Evolutionary conservation across 2,329 filamentous ascomycete species (phyloP).

Genomic region (Diaporthe citrichinensis): DNA sequence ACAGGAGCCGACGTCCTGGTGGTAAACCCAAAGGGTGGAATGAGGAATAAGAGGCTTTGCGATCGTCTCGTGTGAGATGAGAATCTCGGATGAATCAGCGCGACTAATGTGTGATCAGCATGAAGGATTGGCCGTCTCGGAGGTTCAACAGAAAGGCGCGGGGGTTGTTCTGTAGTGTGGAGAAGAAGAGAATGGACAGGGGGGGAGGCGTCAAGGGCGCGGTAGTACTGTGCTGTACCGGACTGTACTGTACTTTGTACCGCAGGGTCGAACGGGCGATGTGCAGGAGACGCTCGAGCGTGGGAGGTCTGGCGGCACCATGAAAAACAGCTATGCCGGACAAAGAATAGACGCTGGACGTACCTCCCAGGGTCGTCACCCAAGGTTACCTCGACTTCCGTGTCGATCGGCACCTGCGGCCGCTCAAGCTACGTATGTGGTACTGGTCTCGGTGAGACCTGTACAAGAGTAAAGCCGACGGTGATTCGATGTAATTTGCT

Average conservation of each 20-base stretch:
- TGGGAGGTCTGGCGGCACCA: constrained; percentile 27
- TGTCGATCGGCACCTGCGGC: constrained; percentile 41
- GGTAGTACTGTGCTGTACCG: constrained; percentile 22
- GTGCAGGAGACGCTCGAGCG: constrained; percentile 12
- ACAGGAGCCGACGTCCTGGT: constrained; percentile 34
- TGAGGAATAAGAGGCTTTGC: constrained; percentile 35
- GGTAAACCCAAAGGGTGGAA: constrained; percentile 28
- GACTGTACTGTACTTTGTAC: constrained; percentile 31
- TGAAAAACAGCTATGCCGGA: constrained; percentile 27
- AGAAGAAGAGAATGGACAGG: constrained; percentile 33
- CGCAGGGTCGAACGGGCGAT: constrained; percentile 2
- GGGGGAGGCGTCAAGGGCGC: constrained; percentile 30
- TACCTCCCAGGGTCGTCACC: constrained; percentile 27
- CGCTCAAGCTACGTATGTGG: constrained; percentile 35
- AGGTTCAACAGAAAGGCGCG: constrained; percentile 31
- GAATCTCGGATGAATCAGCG: constrained; percentile 41
- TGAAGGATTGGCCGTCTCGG: constrained; percentile 37
- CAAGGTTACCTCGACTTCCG: constrained; percentile 39
- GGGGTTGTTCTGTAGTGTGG: constrained; percentile 34
- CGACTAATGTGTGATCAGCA: constrained; percentile 43
- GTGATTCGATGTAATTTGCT: constrained; percentile 31
- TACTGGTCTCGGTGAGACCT: constrained; percentile 38
- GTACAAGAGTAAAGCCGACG: constrained; percentile 40
- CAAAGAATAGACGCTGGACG: constrained; percentile 35
- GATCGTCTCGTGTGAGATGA: constrained; percentile 41